Evolutionary conservation across 2,329 filamentous ascomycete genomes (phyloP).

Genomic region (Cytospora paraplurivora): DNA sequence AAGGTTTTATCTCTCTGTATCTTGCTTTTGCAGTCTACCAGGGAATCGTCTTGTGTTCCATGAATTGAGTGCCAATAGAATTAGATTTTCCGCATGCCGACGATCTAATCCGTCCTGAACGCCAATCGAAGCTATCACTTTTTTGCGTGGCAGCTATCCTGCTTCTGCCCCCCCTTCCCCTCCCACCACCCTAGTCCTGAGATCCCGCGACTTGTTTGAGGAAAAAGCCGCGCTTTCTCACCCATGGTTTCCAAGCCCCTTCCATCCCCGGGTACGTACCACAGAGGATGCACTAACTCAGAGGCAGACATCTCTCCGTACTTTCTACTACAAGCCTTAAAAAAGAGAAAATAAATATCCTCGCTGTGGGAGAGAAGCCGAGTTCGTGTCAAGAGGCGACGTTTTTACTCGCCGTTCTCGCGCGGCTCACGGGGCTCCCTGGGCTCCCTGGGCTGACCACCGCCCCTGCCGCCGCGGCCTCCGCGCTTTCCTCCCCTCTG

Average conservation of each 20-base stretch:
- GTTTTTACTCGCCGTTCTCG: constrained; percentile 41
- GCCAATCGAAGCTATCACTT: constrained; percentile 27
- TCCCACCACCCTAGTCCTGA: constrained; percentile 1
- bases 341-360: neutral
- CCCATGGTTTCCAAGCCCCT: neutral
- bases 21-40: neutral
- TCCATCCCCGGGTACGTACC: neutral
- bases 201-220: neutral
- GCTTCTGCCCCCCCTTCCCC: constrained; percentile 11
- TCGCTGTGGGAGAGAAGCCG: neutral
- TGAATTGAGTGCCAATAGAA: constrained; percentile 25
- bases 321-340: neutral
- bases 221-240: neutral
- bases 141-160: constrained; percentile 20
- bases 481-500: constrained; percentile 47
- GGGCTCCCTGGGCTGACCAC: constrained; percentile 51
- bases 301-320: neutral
- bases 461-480: constrained; percentile 47
- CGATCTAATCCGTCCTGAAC: constrained; percentile 26
- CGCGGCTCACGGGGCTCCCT: constrained; percentile 54
- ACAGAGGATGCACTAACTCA: neutral
- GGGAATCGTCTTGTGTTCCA: neutral
- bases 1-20: neutral
- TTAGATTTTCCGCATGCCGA: constrained; percentile 25
- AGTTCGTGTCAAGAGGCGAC: neutral